Percentiles rank a stretch among this genome's conserved stretches.
These are phyloP conservation scores for Aegle marmelos DNA, from an alignment of 345 rosid species.

Conservation along the genomic window DNA sequence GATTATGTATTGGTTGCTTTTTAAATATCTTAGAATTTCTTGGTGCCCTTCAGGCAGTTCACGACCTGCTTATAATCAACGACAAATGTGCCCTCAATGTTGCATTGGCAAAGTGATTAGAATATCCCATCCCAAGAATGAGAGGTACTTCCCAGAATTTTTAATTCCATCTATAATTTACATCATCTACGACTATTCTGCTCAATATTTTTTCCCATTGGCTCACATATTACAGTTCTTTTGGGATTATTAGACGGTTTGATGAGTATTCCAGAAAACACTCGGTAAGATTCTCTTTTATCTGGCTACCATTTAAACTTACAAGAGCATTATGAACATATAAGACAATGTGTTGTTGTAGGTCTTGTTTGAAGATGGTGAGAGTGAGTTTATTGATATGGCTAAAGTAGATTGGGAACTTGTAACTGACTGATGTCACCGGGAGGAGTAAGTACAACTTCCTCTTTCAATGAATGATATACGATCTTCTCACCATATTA, in stretches of 20 bases:
- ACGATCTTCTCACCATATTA: neutral
- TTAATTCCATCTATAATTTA: neutral
- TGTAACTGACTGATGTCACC: slow-evolving; percentile 30
- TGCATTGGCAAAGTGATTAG: slow-evolving; percentile 75
- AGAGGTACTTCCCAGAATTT: slow-evolving; percentile 38
- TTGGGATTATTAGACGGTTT: slow-evolving; percentile 63
- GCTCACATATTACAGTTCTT: slow-evolving; percentile 43
- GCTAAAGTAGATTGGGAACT: slow-evolving; percentile 69
- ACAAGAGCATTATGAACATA: neutral
- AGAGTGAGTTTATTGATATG: slow-evolving; percentile 55
- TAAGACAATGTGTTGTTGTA: slow-evolving; percentile 23
- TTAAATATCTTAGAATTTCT: neutral
- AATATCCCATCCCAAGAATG: slow-evolving; percentile 40
- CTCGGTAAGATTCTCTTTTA: slow-evolving; percentile 40
- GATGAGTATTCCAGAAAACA: slow-evolving; percentile 62
- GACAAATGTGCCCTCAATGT: slow-evolving; percentile 22
- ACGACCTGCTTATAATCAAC: slow-evolving; percentile 27
- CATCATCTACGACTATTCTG: neutral
- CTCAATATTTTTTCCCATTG: neutral
- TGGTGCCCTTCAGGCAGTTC: slow-evolving; percentile 45
- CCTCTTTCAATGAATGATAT: neutral
- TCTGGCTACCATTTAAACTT: neutral
- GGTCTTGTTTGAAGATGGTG: slow-evolving; percentile 84
- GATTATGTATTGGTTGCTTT: slow-evolving; percentile 5
- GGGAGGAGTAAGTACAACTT: slow-evolving; percentile 10